Conservation (phyloP, 2,329 filamentous ascomycete species). For the Colletotrichum spaethianum region DNA sequence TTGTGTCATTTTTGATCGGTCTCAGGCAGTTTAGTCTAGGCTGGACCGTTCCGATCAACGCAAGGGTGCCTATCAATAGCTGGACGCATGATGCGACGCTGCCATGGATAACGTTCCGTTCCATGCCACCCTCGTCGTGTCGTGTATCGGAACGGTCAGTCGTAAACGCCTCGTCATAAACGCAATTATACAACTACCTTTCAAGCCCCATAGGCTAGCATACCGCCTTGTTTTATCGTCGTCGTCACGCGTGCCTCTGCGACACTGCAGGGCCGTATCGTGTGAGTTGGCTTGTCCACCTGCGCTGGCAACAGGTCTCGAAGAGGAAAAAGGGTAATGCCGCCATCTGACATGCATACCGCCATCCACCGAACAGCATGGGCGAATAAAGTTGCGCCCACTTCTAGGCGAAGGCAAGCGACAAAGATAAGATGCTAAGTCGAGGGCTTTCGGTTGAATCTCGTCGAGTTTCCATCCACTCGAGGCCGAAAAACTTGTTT, state of each 20-base stretch:
- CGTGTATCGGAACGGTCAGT: background rate
- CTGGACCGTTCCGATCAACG: slow-evolving; percentile 27
- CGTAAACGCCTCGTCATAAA: background rate
- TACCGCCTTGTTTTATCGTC: background rate
- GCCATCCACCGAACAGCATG: background rate
- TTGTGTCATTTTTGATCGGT: slow-evolving; percentile 5
- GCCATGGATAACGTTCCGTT: slow-evolving; percentile 30
- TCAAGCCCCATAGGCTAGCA: background rate
- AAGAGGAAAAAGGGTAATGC: slow-evolving; percentile 7
- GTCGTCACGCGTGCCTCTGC: background rate
- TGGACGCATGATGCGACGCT: slow-evolving; percentile 12
- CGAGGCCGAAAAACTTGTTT: slow-evolving; percentile 21
- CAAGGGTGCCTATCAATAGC: slow-evolving; percentile 33
- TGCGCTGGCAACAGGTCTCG: background rate
- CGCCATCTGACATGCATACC: slow-evolving; percentile 33
- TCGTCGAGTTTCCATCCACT: background rate
- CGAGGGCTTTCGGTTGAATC: background rate
- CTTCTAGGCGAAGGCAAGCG: background rate
- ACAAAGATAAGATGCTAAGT: slow-evolving; percentile 31
- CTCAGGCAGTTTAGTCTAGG: slow-evolving; percentile 9
- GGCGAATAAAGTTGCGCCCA: background rate
- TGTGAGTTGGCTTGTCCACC: background rate
- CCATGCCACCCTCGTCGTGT: slow-evolving; percentile 13
- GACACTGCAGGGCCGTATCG: slow-evolving; percentile 12
- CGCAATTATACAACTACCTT: background rate